Base-by-base conservation (phyloP, 1,284 basidiomycete genomes). In the Ceratobasidium sp. region DNA sequence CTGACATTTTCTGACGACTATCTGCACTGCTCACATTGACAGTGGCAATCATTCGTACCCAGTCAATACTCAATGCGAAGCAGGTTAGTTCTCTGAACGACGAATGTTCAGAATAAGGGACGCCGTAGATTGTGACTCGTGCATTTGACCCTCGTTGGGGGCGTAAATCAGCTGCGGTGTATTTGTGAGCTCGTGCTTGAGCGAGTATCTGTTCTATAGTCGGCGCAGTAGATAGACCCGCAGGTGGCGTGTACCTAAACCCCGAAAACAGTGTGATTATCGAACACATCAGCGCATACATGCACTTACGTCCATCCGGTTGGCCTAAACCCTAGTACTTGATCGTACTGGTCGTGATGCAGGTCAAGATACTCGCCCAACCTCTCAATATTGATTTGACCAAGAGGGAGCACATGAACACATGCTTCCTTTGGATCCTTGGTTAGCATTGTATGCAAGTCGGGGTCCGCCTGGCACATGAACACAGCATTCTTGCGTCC, bases 41-140 rank as follows among this genome's bases (percentile, higher is more conserved):
- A 0, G 96, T 98, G 3, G 96, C 93, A 73, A 98, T 96, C 83
- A 98, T 96, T 75, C 83, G 89, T 7, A 76, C 85, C 89, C 87
- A 96, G 75, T 86, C 82, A 35, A 93, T 81, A 12, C 89, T 92
- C 76, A 98, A 83, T 3, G 94, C 93, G 76, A 98, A 98, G 75
- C 92, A 97, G 25, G 93, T 98, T 75, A 95, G 82, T 79, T 97
- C 95, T 74, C 91, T 91, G 79, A 97, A 97, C 38, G 92, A 94
- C 57, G 93, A 96, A 77, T 99, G 85, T 74, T 86, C 85, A 1
- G 83, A 84, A 72, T 86, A 86, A 3, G 96, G 96, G 15, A 98
- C 92, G 34, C 93, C 89, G 75, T 89, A 94, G 68, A 97, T 82
- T 79, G 90, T 89, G 68, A 91, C 79, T 42, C 84, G 79, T 22